Evolutionary conservation across 2,329 filamentous ascomycete genomes (phyloP), one percentile per base, ranked within the genome.

Genomic region (Botrytis galanthina): DNA sequence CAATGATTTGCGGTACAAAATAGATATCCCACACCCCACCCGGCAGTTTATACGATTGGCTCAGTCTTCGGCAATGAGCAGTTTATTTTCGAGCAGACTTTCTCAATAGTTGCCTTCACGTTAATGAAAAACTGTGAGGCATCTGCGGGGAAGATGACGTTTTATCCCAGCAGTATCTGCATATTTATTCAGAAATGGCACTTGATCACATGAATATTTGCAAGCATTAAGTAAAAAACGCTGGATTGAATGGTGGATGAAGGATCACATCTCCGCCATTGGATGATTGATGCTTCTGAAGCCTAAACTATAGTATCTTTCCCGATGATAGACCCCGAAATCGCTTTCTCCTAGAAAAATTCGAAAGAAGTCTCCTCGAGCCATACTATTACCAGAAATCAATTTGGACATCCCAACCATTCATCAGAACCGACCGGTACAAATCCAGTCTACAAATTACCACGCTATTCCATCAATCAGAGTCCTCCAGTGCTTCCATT

Each of bases 201-300:
- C 29, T 46, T 26, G 8, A 46, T 61, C 26, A 44, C 68, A 70
- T 70, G 42, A 62, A 32, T 29, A 44, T 37, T 46, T 35, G 14
- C 54, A 70, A 37, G 29, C 20, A 37, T 61, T 18, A 61, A 62
- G 26, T 46, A 8, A 61, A 61, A 46, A 46, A 6, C 32, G n/a
- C 32, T 62, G 42, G 16, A 70, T 70, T 62, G 54, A 70, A 44
- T 37, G 29, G 39, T 29, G 29, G 39, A 61, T 62, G 20, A 62
- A 70, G 2, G 5, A n/a, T 14, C 32, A 35, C 42, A 70, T 35
- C 51, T 46, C 68, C 46, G 39, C 29, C 22, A 61, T 61, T 42
- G 51, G n/a, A 62, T 37, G 57, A 70, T 37, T 22, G 61, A 46
- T 61, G 57, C 22, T 32, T 46, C 39, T 61, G 18, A 44, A 51